These are phyloP conservation scores for Dendrostoma leiphaemia DNA, from an alignment of 2,329 filamentous ascomycete species.

Conservation along the genomic window DNA sequence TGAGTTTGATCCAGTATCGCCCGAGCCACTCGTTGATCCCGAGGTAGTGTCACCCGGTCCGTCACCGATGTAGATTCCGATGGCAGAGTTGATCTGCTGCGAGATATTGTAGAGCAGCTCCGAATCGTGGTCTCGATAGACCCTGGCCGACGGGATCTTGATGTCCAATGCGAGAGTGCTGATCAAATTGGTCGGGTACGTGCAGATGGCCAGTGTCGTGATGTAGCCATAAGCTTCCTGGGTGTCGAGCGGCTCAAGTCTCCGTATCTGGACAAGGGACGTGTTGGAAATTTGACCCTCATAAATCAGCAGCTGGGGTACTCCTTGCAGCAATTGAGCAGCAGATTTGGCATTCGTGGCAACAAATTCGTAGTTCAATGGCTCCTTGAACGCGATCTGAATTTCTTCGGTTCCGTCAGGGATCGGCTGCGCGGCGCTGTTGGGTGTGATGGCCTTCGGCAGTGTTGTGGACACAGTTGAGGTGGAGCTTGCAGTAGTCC, in stretches of 20 bases:
- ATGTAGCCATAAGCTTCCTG: slow-evolving; percentile 68
- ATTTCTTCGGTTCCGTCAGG: slow-evolving; percentile 69
- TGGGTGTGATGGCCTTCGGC: slow-evolving; percentile 74
- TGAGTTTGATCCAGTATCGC: slow-evolving; percentile 34
- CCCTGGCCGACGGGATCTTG: slow-evolving; percentile 69
- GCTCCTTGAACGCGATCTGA: slow-evolving; percentile 80
- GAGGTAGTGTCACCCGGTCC: slow-evolving; percentile 33
- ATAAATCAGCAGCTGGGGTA: slow-evolving; percentile 69
- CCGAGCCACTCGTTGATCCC: slow-evolving; percentile 37
- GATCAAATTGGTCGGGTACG: slow-evolving; percentile 37
- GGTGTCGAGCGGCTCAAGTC: slow-evolving; percentile 76
- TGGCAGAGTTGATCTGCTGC: slow-evolving; percentile 77
- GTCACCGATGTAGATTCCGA: slow-evolving; percentile 59
- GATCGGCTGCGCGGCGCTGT: slow-evolving; percentile 47
- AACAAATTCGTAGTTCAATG: slow-evolving; percentile 83
- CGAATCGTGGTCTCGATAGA: slow-evolving; percentile 64
- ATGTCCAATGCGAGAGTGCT: slow-evolving; percentile 17
- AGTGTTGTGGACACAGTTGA: slow-evolving; percentile 62
- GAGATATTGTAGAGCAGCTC: slow-evolving; percentile 70
- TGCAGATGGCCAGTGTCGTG: slow-evolving; percentile 69
- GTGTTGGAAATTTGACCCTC: slow-evolving; percentile 53
- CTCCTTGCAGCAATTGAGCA: slow-evolving; percentile 77
- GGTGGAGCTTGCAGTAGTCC: slow-evolving; percentile 38
- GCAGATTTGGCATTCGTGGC: slow-evolving; percentile 68
- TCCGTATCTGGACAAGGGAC: slow-evolving; percentile 62